Base-by-base conservation (phyloP, 345 rosid genomes). In the Citrus reticulata region DNA sequence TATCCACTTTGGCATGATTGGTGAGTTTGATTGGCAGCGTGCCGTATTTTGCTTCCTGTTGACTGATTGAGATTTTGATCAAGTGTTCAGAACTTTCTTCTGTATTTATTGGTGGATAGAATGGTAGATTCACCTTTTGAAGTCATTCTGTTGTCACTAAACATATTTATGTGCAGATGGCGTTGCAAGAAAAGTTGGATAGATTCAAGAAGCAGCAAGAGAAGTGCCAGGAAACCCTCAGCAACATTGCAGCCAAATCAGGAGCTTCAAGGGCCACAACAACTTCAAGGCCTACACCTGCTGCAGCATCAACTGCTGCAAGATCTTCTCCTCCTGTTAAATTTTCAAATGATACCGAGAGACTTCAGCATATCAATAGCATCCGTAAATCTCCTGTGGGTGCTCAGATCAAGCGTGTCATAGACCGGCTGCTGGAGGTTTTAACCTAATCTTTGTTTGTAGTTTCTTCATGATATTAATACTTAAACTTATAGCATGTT, bases 391-490 rank as follows among this genome's bases (percentile, higher is more conserved):
- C 85, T 22, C 95, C 94, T 65, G 94, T 89, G 29, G 98, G 98
- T 13, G 91, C 97, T 78, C 98, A 93, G 87, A 92, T 95, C 72
- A 95, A 93, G 86, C 97, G 95, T 25, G 97, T 95, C 77, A 93
- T 95, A 27, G 92, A 91, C 78, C 85, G 90, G 69, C 81, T 93
- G 46, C 71, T 70, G 1, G 88, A 85, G 92, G 93, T 92, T 83
- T 71, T 20, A 25, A 29, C 40, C 32, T 8, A 71, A 70, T 37
- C 10, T 25, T 68, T 39, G 24, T 25, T 25, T 57, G 35, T 10
- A 9, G 54, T 14, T 24, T 9, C 2, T 16, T 4, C 32, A 40
- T 74, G n/a, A 49, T 75, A 25, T 29, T 11, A 64, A 5, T 17
- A 1, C 10, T 32, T 76, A 24, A 25, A 67, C 17, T 35, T 54